A percentile compares a stretch with the other conserved stretches of the same genome.
These are phyloP conservation scores for Microcera coccophila DNA, from an alignment of 2,329 filamentous ascomycete species.

Conservation along the genomic window DNA sequence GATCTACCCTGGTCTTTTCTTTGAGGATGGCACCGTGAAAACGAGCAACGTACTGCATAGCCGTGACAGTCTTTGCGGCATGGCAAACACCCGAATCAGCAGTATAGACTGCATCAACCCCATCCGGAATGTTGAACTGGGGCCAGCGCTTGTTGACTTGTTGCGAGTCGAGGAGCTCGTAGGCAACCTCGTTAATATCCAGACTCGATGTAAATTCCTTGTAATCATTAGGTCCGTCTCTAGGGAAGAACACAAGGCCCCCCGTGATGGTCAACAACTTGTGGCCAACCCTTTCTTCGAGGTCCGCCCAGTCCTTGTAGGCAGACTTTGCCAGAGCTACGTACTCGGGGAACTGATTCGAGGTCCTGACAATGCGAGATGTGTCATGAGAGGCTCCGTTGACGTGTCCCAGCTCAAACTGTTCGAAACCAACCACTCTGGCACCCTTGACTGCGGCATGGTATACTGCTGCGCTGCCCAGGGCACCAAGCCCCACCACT, in stretches of 20 bases:
- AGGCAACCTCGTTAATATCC: slow-evolving; percentile 12
- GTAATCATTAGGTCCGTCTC: slow-evolving; percentile 2
- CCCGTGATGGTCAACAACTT: slow-evolving; percentile 21
- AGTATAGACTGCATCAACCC: slow-evolving; percentile 19
- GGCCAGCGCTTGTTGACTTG: slow-evolving; percentile 20
- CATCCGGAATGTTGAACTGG: slow-evolving; percentile 12
- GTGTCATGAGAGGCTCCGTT: slow-evolving; percentile 25
- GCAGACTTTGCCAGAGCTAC: slow-evolving; percentile 20
- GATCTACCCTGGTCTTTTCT: slow-evolving; percentile 9
- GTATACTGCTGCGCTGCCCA: slow-evolving; percentile 17
- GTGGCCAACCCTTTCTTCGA: slow-evolving; percentile 16
- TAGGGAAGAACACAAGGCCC: slow-evolving; percentile 21
- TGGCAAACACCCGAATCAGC: slow-evolving; percentile 22
- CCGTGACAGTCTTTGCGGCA: slow-evolving; percentile 8
- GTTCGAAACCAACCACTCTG: slow-evolving; percentile 22
- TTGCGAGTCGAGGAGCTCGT: slow-evolving; percentile 16
- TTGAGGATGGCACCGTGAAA: slow-evolving; percentile 9
- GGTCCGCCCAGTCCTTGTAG: slow-evolving; percentile 22
- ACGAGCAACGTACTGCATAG: slow-evolving; percentile 15
- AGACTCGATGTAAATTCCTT: slow-evolving; percentile 9
- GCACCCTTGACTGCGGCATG: slow-evolving; percentile 19
- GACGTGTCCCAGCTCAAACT: slow-evolving; percentile 24
- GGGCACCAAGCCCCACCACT: too few relatives aligned
- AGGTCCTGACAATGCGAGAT: slow-evolving; percentile 22
- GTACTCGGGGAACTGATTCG: slow-evolving; percentile 20